A percentile compares a stretch with the other conserved stretches of the same genome.
These are phyloP conservation scores for Leccinellum rugosiceps DNA, from an alignment of 768 basidiomycete genomes.

Conservation along the genomic window DNA sequence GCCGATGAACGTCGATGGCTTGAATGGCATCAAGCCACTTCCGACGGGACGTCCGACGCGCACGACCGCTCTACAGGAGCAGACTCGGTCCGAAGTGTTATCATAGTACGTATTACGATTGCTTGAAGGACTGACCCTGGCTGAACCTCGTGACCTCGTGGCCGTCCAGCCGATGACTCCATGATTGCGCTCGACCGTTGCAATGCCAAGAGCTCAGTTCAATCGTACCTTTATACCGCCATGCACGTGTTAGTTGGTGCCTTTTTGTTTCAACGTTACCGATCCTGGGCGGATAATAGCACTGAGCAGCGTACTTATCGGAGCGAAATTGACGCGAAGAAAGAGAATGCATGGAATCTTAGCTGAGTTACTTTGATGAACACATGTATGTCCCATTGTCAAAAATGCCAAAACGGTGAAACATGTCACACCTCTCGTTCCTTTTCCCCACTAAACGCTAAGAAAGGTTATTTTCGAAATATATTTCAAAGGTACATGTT, in stretches of 20 bases:
- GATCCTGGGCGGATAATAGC: background rate
- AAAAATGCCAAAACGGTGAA: background rate
- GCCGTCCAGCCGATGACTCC: background rate
- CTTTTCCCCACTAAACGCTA: background rate
- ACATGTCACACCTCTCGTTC: background rate
- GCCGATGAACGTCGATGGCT: background rate
- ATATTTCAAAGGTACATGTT: background rate
- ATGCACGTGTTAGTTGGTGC: background rate
- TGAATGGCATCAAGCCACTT: background rate
- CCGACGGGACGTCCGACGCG: background rate
- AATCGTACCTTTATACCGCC: background rate
- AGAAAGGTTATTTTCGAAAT: background rate
- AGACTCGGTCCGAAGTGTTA: background rate
- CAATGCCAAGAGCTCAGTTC: background rate
- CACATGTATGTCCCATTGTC: background rate
- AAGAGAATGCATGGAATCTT: background rate
- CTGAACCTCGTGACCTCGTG: background rate
- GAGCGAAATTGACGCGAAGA: background rate
- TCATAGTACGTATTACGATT: background rate
- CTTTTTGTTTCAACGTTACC: background rate
- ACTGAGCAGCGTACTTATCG: background rate
- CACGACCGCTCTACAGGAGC: background rate
- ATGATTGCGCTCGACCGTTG: background rate
- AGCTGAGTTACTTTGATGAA: background rate
- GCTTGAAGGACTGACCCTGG: background rate